Evolutionary conservation across 768 basidiomycete genomes (phyloP).

Genomic region (Tricholoma bakamatsutake): DNA sequence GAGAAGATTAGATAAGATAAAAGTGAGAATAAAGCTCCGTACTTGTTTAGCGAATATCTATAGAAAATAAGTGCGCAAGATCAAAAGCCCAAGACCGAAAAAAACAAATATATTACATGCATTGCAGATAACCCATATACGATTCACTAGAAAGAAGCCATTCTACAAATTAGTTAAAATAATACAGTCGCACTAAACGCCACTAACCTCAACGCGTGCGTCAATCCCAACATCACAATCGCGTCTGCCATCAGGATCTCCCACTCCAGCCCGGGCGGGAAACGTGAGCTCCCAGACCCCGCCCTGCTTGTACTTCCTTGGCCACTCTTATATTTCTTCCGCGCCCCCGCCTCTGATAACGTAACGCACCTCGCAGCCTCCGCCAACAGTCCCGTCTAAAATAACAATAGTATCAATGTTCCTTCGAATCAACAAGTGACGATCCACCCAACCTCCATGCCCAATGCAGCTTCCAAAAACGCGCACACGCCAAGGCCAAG

Average conservation of each 20-base stretch:
- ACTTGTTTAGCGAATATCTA: slow-evolving; percentile 17
- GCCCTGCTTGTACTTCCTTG: slow-evolving; percentile 1
- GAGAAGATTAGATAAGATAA: slow-evolving; percentile 5
- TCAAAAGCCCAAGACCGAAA: neutral
- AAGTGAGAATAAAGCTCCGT: neutral
- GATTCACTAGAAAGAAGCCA: slow-evolving; percentile 44
- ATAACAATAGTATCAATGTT: neutral
- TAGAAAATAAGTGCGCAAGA: slow-evolving; percentile 2
- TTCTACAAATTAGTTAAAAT: neutral
- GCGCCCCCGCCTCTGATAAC: slow-evolving; percentile 55
- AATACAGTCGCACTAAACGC: neutral
- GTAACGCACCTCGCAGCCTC: slow-evolving; percentile 55
- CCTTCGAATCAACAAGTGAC: neutral
- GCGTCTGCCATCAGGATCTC: slow-evolving; percentile 74
- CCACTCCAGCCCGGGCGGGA: slow-evolving; percentile 65
- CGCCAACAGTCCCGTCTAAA: slow-evolving; percentile 55
- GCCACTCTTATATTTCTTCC: slow-evolving; percentile 35
- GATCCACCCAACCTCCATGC: slow-evolving; percentile 61
- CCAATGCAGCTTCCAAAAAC: slow-evolving; percentile 72
- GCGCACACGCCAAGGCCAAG: slow-evolving; percentile 67
- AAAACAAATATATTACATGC: slow-evolving; percentile 42
- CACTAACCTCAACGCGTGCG: slow-evolving; percentile 60
- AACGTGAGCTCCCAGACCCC: slow-evolving; percentile 31
- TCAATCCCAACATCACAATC: slow-evolving; percentile 63
- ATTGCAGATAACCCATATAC: slow-evolving; percentile 75